These are phyloP conservation scores for Tulasnella calospora DNA, from an alignment of 768 basidiomycete genomes.

Conservation along the genomic window DNA sequence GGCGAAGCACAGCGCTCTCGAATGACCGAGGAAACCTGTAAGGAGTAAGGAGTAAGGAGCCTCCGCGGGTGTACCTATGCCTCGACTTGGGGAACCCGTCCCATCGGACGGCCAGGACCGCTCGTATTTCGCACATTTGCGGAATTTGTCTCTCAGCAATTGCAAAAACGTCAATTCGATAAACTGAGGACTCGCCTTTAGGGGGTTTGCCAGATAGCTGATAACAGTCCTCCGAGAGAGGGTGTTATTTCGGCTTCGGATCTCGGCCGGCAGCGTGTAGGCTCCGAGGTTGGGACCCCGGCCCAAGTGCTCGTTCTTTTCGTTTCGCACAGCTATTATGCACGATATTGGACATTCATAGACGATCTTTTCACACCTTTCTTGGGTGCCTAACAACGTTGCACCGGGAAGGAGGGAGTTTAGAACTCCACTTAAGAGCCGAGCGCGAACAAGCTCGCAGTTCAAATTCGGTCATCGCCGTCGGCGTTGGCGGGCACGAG, in stretches of 20 bases:
- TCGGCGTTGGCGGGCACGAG: not conserved
- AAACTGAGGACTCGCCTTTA: not conserved
- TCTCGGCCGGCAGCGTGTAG: not conserved
- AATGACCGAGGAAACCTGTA: conserved; percentile 1
- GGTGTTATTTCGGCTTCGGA: not conserved
- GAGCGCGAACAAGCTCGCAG: not conserved
- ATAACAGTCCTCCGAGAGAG: not conserved
- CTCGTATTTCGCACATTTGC: not conserved
- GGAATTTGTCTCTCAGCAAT: not conserved
- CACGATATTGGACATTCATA: not conserved
- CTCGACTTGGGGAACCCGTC: not conserved
- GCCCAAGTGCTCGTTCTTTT: not conserved
- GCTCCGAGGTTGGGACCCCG: not conserved
- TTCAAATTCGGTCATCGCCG: conserved; percentile 9
- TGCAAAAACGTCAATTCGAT: not conserved
- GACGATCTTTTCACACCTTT: not conserved
- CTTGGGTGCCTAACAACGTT: not conserved
- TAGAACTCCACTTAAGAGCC: not conserved
- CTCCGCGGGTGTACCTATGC: not conserved
- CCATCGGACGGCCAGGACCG: not conserved
- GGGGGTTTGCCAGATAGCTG: not conserved
- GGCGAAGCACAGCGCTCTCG: not conserved
- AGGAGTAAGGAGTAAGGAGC: too few relatives aligned
- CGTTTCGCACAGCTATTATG: not conserved
- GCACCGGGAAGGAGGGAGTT: not conserved